Evolutionary conservation across 331 rosid species (phyloP), one percentile per base, ranked within the genome.

Genomic region (Cucumis variabilis): DNA sequence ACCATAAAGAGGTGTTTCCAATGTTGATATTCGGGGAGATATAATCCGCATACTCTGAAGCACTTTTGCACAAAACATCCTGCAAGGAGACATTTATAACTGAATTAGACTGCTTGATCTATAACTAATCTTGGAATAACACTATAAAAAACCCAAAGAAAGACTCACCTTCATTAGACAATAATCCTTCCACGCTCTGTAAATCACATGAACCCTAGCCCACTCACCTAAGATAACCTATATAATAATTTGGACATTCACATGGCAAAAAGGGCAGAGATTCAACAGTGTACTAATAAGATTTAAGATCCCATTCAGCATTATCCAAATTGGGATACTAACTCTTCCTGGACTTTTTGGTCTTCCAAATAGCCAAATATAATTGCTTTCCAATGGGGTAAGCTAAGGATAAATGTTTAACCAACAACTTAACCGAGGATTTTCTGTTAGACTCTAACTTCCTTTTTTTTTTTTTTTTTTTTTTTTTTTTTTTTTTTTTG

Each of bases 51-150:
- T 21, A 53, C 25, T 41, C 79, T 20, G 48, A 70, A 8, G 51
- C 27, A 37, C 53, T 70, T 70, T 8, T 20, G 27, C 79, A 73
- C 79, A 73, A 73, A 73, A 73, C n/a, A 73, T 21, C 79, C 53
- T 16, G 79, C 44, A 73, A 73, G 50, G 55, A 37, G 25, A 74
- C 55, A 21, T 74, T 25, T 41, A 74, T 74, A 12, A 30, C 76
- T 14, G 76, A 28, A 70, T 30, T 70, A 28, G 46, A 70, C 76
- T 70, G 76, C 48, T 30, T 30, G 48, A 30, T 70, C 46, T 70
- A 70, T 70, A 70, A 70, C 20, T 68, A 27, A 27, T 25, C 44
- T 24, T 27, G 75, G 75, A 9, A 70, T 28, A 30, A 2, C 55
- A 51, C 58, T 19, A 73, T 2, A 73, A 19, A 73, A 13, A 73